Evolutionary conservation across 345 rosid genomes (phyloP).

Genomic region (Isatis tinctoria): DNA sequence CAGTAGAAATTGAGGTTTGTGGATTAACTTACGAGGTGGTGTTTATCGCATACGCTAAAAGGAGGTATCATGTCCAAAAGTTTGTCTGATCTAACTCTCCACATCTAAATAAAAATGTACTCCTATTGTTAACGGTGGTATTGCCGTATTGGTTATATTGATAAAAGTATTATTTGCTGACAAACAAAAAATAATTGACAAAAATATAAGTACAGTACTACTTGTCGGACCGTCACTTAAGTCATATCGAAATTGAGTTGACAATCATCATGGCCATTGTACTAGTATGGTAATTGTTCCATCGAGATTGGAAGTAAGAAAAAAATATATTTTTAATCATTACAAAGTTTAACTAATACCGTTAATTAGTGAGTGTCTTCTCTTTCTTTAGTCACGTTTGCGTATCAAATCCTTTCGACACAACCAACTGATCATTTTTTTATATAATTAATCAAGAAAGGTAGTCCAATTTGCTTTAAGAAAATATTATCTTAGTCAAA

Average conservation of each 20-base stretch:
- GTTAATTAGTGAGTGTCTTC: not conserved
- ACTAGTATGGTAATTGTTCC: not conserved
- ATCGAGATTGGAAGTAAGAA: conserved; percentile 4
- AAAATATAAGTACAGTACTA: not conserved
- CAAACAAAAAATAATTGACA: not conserved
- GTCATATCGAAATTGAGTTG: conserved; percentile 4
- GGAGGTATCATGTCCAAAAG: no score
- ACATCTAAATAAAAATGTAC: not conserved
- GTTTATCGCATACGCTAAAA: not conserved
- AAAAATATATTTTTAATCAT: not conserved
- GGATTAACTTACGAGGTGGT: not conserved
- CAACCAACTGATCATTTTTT: not conserved
- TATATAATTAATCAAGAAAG: not conserved
- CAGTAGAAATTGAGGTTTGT: not conserved
- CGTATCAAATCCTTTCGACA: not conserved
- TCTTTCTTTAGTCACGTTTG: not conserved
- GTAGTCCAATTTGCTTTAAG: not conserved
- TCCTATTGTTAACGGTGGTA: not conserved
- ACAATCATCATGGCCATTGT: not conserved
- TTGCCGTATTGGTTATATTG: not conserved
- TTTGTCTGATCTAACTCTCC: not conserved
- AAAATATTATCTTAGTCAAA: not conserved
- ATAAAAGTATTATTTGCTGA: not conserved
- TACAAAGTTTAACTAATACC: not conserved
- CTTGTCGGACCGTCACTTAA: conserved; percentile 3